Evolutionary conservation across 805 yeast genomes (phyloP), one percentile per base, ranked within the genome.

Genomic region (Pichia nanzhaoensis): DNA sequence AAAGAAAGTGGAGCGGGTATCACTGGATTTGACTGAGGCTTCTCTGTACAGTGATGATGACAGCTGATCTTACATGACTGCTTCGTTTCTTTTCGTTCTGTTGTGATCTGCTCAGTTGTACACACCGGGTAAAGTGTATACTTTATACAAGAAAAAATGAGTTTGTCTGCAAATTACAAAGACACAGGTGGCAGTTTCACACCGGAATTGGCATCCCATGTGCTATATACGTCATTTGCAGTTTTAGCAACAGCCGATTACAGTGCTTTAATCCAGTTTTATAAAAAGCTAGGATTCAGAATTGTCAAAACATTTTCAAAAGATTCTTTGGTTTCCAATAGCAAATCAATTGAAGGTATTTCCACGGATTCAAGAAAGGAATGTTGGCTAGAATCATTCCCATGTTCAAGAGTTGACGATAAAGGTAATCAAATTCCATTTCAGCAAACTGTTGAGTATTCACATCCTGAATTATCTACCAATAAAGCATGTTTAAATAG

Each of bases 321-420:
- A 51, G 75, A 67, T 21, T 32, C 33, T 4, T 19, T n/a, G 21
- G 19, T 39, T 17, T 39, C 41, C 8, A 39, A 32, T 16, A 6
- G 4, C 5, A 28, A 19, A 16, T 17, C 41, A 3, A 31, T 30
- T 19, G 16, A 49, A 13, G 90, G 90, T 4, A 67, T 84, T 38
- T 74, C 87, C 8, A 70, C 68, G 46, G 87, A 82, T 51, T 82
- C 90, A 1, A 56, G 81, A 41, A 74, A 70, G 51, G 95, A 84
- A 62, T 63, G 77, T 24, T 84, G 95, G 95, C 59, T 84, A 39
- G 85, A 82, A 60, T 66, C 80, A 19, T 82, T 78, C 60, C 87
- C 85, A 18, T 65, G 74, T 34, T 43, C 57, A 1, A 51, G 55
- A 38, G 16, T 55, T 14, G 56, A 54, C 37, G 17, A 39, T 10